phyloP scores from a whole-genome alignment of 345 rosid genomes.

The Fremontodendron californicum region DNA sequence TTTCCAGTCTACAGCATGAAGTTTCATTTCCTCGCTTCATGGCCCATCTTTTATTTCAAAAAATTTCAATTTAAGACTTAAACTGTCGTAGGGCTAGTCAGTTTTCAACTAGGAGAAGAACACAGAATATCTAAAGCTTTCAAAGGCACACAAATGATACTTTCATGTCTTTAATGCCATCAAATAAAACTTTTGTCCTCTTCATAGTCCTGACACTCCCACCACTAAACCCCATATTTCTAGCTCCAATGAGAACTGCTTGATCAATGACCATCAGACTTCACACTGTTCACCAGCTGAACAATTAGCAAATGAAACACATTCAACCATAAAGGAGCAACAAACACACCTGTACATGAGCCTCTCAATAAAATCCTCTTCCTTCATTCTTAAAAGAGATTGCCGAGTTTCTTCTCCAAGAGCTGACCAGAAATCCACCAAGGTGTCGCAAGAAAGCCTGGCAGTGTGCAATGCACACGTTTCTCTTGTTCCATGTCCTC shows the following conservation, averaged over 20 bases:
- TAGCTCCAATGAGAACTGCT: slow-evolving; percentile 17
- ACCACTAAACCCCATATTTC: neutral
- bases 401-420: slow-evolving; percentile 80
- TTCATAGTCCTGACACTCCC: slow-evolving; percentile 10
- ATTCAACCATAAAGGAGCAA: slow-evolving; percentile 14
- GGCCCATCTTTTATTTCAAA: neutral
- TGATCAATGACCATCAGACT: slow-evolving; percentile 13
- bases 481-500: slow-evolving; percentile 90
- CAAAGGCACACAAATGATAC: neutral
- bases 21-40: neutral
- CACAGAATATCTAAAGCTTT: neutral
- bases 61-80: neutral
- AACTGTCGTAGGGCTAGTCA: neutral
- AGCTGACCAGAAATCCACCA: slow-evolving; percentile 93
- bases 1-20: neutral
- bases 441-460: slow-evolving; percentile 83
- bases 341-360: slow-evolving; percentile 76
- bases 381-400: slow-evolving; percentile 92
- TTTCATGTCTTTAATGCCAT: neutral
- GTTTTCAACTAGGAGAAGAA: neutral
- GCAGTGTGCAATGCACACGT: slow-evolving; percentile 92
- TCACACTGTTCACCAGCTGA: slow-evolving; percentile 3
- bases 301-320: slow-evolving; percentile 13
- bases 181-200: slow-evolving; percentile 8
- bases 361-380: slow-evolving; percentile 96